phyloP scores from a whole-genome alignment of 768 basidiomycete species.

The Boletus rubescentipes region DNA sequence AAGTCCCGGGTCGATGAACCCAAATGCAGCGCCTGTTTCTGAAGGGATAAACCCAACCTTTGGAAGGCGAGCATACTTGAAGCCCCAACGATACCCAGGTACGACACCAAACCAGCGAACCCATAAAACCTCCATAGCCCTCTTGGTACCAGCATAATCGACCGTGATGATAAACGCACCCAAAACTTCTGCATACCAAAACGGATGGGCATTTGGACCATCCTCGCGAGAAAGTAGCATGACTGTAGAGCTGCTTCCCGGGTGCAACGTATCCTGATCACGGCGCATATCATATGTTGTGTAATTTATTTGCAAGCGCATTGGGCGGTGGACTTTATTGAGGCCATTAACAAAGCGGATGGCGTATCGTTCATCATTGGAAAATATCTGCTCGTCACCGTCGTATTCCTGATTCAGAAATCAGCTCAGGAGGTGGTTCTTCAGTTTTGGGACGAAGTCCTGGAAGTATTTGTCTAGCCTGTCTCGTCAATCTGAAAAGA shows the following conservation, averaged over 20 bases:
- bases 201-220: constrained; percentile 12
- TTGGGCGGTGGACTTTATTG: too few relatives aligned
- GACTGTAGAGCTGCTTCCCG: constrained; percentile 11
- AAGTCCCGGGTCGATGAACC: not conserved
- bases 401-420: too few relatives aligned
- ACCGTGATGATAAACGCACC: constrained; percentile 24
- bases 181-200: constrained; percentile 23
- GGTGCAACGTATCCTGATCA: too few relatives aligned
- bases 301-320: too few relatives aligned
- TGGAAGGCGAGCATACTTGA: constrained; percentile 13
- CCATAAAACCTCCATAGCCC: constrained; percentile 24
- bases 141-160: not conserved
- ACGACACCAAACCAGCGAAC: too few relatives aligned
- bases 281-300: too few relatives aligned
- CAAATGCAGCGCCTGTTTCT: constrained; percentile 11
- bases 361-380: too few relatives aligned
- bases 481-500: too few relatives aligned
- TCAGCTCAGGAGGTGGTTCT: too few relatives aligned
- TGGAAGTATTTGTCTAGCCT: too few relatives aligned
- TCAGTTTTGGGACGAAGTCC: not conserved
- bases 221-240: constrained; percentile 22
- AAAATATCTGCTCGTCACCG: too few relatives aligned
- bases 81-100: constrained; percentile 6
- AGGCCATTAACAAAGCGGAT: too few relatives aligned
- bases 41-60: constrained; percentile 22